phyloP scores from a whole-genome alignment of 2,329 filamentous ascomycete genomes.

The Pochonia chlamydosporia region DNA sequence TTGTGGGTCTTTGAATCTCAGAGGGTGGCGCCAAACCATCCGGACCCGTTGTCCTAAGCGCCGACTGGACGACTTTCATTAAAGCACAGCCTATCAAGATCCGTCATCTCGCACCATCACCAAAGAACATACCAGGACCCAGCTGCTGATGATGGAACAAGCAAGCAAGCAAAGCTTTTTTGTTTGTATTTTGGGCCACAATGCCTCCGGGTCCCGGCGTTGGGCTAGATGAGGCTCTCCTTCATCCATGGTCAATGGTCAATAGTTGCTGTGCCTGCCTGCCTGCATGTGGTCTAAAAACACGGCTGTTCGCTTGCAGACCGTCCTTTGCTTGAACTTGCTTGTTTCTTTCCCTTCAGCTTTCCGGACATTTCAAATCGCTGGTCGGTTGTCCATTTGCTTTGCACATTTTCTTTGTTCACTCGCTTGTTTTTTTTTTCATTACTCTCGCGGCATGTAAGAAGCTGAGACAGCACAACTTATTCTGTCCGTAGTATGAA shows the following conservation, averaged over 20 bases:
- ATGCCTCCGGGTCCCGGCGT: conserved; percentile 8
- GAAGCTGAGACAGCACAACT: neutral
- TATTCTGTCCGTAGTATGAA: conserved; percentile 29
- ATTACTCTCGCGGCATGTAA: conserved; percentile 8
- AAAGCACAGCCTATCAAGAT: conserved; percentile 27
- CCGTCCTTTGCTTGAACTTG: conserved; percentile 6
- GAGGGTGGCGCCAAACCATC: conserved; percentile 30
- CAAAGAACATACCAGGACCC: conserved; percentile 14
- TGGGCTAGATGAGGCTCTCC: conserved; percentile 13
- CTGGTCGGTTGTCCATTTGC: conserved; percentile 11
- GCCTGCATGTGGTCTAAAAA: too few relatives aligned
- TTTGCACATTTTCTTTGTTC: conserved; percentile 14
- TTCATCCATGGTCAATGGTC: conserved; percentile 2
- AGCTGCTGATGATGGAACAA: conserved; percentile 13
- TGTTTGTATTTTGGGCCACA: conserved; percentile 10
- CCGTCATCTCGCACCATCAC: conserved; percentile 18
- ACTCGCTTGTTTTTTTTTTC: conserved; percentile 9
- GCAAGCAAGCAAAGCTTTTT: conserved; percentile 8
- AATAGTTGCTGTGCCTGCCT: neutral
- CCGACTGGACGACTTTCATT: conserved; percentile 26
- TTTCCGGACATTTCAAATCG: conserved; percentile 9
- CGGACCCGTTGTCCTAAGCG: conserved; percentile 27
- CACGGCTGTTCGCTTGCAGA: neutral
- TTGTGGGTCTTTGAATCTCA: conserved; percentile 29
- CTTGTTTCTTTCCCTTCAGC: conserved; percentile 7